Evolutionary conservation across 345 rosid species (phyloP).

Genomic region (Rhodamnia argentea): DNA sequence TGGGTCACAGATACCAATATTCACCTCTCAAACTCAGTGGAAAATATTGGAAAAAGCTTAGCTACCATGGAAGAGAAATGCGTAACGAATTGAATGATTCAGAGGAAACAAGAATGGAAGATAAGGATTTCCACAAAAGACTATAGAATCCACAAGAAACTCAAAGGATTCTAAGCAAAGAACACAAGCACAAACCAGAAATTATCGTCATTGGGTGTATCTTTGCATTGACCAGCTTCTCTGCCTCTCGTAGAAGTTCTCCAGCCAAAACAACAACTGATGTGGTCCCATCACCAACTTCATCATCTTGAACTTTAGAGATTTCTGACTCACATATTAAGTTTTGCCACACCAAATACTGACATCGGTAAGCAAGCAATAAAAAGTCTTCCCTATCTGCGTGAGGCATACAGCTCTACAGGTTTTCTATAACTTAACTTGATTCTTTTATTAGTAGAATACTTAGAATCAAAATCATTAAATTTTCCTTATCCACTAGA

Average conservation of each 20-base stretch:
- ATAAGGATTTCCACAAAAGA: background rate
- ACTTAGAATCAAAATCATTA: background rate
- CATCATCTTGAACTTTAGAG: constrained; percentile 99
- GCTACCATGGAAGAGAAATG: background rate
- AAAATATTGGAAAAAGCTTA: background rate
- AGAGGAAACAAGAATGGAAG: background rate
- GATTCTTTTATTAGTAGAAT: background rate
- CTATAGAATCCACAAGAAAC: background rate
- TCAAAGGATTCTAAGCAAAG: background rate
- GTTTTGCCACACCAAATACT: background rate
- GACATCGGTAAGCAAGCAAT: background rate
- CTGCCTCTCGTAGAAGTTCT: constrained; percentile 92
- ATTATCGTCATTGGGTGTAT: constrained; percentile 98
- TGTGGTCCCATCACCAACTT: constrained; percentile 99
- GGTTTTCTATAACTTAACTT: background rate
- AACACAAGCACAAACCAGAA: constrained; percentile 35
- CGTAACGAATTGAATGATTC: background rate
- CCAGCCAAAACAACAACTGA: constrained; percentile 99
- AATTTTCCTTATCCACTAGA: background rate
- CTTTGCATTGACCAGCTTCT: constrained; percentile 80
- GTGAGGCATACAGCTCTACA: background rate
- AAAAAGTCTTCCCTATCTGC: background rate
- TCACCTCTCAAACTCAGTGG: background rate
- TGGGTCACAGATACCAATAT: background rate
- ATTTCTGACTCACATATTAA: constrained; percentile 40